Percentiles rank a stretch among this genome's conserved stretches.
phyloP scores from a whole-genome alignment of 2,329 filamentous ascomycete genomes.

The Ophiognomonia clavigignenti-juglandacearum region DNA sequence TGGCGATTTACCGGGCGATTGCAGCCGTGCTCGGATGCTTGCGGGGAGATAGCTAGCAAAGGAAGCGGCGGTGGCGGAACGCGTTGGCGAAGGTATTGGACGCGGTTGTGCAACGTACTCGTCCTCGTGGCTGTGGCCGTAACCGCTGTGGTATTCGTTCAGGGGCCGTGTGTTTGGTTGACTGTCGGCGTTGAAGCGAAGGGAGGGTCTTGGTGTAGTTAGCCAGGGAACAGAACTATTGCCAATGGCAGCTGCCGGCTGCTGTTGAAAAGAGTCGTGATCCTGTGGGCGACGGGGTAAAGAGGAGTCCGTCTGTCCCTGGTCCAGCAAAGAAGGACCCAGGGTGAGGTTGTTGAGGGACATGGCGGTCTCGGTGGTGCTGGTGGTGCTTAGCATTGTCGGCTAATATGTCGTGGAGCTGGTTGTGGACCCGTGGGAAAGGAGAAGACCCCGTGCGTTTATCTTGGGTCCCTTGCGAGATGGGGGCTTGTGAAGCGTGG shows the following conservation, averaged over 20 bases:
- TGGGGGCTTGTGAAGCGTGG: slow-evolving; percentile 6
- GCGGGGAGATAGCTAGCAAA: slow-evolving; percentile 30
- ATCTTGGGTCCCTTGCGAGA: slow-evolving; percentile 14
- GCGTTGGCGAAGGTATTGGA: slow-evolving; percentile 20
- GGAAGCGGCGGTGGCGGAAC: slow-evolving; percentile 28
- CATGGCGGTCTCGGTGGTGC: slow-evolving; percentile 21
- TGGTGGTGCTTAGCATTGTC: slow-evolving; percentile 37
- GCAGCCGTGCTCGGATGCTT: slow-evolving; percentile 24
- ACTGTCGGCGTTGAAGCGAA: slow-evolving; percentile 5
- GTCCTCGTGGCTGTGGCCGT: slow-evolving; percentile 23
- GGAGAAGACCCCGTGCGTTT: slow-evolving; percentile 17
- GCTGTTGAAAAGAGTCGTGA: too few species aligned
- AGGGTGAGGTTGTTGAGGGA: slow-evolving; percentile 17
- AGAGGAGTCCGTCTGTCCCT: slow-evolving; percentile 4
- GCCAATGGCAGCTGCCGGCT: neutral
- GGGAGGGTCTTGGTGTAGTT: neutral
- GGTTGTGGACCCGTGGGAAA: slow-evolving; percentile 17
- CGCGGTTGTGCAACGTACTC: slow-evolving; percentile 15
- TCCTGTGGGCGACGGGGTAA: neutral
- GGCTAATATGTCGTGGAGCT: slow-evolving; percentile 30
- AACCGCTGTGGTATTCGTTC: slow-evolving; percentile 29
- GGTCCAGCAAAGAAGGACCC: slow-evolving; percentile 19
- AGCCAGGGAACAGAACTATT: slow-evolving; percentile 1
- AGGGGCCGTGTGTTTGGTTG: slow-evolving; percentile 15
- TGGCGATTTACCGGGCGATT: slow-evolving; percentile 20